Conservation (phyloP, 129 eudicot genomes). For the Chrysanthemum makinoi region DNA sequence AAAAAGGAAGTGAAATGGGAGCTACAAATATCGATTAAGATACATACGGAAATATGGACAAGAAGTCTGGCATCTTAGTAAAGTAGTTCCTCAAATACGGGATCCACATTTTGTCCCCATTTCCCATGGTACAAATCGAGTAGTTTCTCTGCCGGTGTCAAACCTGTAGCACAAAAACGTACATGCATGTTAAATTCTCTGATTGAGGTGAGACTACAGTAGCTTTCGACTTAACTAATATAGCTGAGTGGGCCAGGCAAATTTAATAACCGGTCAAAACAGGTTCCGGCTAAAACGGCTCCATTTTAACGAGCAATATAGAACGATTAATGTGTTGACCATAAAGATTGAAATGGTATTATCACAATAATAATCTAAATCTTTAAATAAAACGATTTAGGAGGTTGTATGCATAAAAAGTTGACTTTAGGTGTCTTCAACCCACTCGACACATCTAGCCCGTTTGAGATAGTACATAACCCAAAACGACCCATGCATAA, state of each 20-base stretch:
- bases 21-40: background rate
- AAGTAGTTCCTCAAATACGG: conserved; percentile 81
- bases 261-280: background rate
- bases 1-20: background rate
- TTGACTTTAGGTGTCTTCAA: background rate
- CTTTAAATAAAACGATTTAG: background rate
- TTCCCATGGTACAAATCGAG: conserved; percentile 80
- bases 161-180: conserved; percentile 46
- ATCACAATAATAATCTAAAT: background rate
- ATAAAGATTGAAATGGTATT: no score
- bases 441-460: background rate
- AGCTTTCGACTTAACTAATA: no score
- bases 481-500: background rate
- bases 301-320: no score
- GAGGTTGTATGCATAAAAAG: background rate
- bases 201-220: background rate
- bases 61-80: conserved; percentile 44
- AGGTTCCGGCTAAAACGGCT: no score
- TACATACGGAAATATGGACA: conserved; percentile 26
- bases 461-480: background rate
- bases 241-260: no score
- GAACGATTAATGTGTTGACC: no score
- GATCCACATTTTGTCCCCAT: conserved; percentile 87
- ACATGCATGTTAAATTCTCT: conserved; percentile 10
- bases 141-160: conserved; percentile 95